Percentiles rank a stretch among this genome's conserved stretches.
These are phyloP conservation scores for Coemansia sp. DNA, from an alignment of 192 early-diverging fungal genomes.

Conservation along the genomic window DNA sequence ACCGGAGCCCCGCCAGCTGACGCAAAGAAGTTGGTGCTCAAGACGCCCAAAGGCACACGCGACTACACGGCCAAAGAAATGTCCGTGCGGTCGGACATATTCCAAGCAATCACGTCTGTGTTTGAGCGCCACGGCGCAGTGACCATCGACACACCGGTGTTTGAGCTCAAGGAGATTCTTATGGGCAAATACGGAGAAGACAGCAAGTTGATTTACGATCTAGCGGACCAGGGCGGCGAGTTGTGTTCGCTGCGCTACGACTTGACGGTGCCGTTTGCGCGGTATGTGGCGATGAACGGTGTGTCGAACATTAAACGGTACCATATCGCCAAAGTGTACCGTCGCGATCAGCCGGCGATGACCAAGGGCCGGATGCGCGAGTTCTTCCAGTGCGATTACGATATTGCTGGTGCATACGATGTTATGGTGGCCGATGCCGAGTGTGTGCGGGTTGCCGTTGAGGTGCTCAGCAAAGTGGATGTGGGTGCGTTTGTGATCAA, in stretches of 20 bases:
- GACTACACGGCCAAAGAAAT: slow-evolving; percentile 96
- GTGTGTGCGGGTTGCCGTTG: slow-evolving; percentile 74
- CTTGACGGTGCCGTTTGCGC: slow-evolving; percentile 96
- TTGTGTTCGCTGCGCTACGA: slow-evolving; percentile 95
- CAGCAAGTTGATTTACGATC: slow-evolving; percentile 97
- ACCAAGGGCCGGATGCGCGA: slow-evolving; percentile 98
- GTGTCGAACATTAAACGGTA: slow-evolving; percentile 91
- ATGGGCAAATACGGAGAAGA: slow-evolving; percentile 98
- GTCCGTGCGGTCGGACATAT: slow-evolving; percentile 93
- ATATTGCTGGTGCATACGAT: slow-evolving; percentile 93
- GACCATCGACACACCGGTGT: slow-evolving; percentile 98
- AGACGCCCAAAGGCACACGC: slow-evolving; percentile 89
- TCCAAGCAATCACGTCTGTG: slow-evolving; percentile 77
- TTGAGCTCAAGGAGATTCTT: slow-evolving; percentile 96
- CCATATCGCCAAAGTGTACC: slow-evolving; percentile 98
- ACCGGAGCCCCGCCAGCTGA: slow-evolving; percentile 11
- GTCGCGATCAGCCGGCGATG: slow-evolving; percentile 97
- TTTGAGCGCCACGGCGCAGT: slow-evolving; percentile 98
- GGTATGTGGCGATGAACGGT: slow-evolving; percentile 91
- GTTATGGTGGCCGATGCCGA: slow-evolving; percentile 98
- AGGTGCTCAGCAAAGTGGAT: slow-evolving; percentile 78
- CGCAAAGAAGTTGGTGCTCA: slow-evolving; percentile 60
- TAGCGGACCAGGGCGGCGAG: slow-evolving; percentile 96
- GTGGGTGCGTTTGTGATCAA: slow-evolving; percentile 91
- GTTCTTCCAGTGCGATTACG: slow-evolving; percentile 99